Conservation (phyloP, 2,329 filamentous ascomycete genomes). For the Colletotrichum coccodes region DNA sequence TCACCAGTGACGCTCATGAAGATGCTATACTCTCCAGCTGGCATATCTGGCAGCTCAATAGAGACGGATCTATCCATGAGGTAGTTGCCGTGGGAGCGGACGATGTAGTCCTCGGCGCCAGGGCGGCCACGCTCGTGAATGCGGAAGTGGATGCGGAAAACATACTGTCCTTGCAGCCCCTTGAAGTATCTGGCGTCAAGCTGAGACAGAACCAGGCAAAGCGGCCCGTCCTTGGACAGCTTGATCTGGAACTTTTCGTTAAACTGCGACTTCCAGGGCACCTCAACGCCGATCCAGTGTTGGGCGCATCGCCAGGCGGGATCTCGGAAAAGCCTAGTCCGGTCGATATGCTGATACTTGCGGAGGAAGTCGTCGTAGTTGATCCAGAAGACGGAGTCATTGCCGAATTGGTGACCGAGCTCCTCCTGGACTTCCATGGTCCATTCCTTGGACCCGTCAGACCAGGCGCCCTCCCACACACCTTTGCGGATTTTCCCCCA, state of each 20-base stretch:
- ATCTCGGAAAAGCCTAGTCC: slow-evolving; percentile 70
- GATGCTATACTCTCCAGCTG: slow-evolving; percentile 66
- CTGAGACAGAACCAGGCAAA: slow-evolving; percentile 70
- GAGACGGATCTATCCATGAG: slow-evolving; percentile 68
- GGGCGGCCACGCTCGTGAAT: slow-evolving; percentile 61
- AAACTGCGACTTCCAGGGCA: slow-evolving; percentile 71
- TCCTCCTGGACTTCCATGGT: slow-evolving; percentile 67
- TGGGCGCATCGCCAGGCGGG: slow-evolving; percentile 67
- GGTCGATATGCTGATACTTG: slow-evolving; percentile 70
- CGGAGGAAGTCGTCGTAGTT: slow-evolving; percentile 70
- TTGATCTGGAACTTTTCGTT: slow-evolving; percentile 70
- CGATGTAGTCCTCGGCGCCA: slow-evolving; percentile 67
- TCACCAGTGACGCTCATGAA: slow-evolving; percentile 65
- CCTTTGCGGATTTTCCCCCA: slow-evolving; percentile 69
- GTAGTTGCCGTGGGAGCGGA: slow-evolving; percentile 68
- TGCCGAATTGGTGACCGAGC: slow-evolving; percentile 68
- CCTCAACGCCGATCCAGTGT: slow-evolving; percentile 70
- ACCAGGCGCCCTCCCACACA: slow-evolving; percentile 69
- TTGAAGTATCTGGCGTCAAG: slow-evolving; percentile 71
- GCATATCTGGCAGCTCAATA: slow-evolving; percentile 65
- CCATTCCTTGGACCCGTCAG: slow-evolving; percentile 70
- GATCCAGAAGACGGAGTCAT: slow-evolving; percentile 73
- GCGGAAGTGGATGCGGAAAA: slow-evolving; percentile 60
- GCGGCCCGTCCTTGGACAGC: slow-evolving; percentile 63
- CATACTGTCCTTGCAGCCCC: slow-evolving; percentile 69